Evolutionary conservation across 352 stramenopile genomes (phyloP).

Genomic region (Globisporangium carolinianum): DNA sequence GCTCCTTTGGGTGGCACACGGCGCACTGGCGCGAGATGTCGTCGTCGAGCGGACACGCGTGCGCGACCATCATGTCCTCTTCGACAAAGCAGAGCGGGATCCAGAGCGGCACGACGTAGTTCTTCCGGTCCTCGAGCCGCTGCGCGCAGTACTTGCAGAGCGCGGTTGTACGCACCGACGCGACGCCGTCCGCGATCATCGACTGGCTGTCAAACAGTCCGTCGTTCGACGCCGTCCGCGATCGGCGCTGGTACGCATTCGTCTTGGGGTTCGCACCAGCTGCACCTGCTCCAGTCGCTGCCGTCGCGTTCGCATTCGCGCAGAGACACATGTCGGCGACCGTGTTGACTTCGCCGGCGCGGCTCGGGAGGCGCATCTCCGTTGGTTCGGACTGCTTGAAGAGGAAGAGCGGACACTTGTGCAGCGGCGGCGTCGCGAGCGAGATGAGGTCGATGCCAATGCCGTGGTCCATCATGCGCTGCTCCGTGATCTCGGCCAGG

Average conservation of each 20-base stretch:
- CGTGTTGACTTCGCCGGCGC: slow-evolving; percentile 25
- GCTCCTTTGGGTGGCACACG: slow-evolving; percentile 44
- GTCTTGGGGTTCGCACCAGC: slow-evolving; percentile 11
- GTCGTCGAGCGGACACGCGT: slow-evolving; percentile 58
- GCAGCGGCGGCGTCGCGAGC: slow-evolving; percentile 90
- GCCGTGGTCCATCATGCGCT: slow-evolving; percentile 99
- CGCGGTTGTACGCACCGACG: slow-evolving; percentile 29
- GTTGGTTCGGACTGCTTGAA: slow-evolving; percentile 83
- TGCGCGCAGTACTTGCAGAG: slow-evolving; percentile 67
- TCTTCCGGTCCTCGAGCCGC: slow-evolving; percentile 50
- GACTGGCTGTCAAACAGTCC: slow-evolving; percentile 31
- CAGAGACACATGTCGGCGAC: slow-evolving; percentile 40
- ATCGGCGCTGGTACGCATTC: slow-evolving; percentile 26
- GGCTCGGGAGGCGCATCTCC: slow-evolving; percentile 47
- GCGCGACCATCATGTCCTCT: slow-evolving; percentile 66
- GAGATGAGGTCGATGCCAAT: slow-evolving; percentile 98
- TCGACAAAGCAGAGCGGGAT: slow-evolving; percentile 81
- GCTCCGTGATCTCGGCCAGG: slow-evolving; percentile 96
- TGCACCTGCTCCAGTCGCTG: background rate
- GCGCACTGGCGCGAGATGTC: slow-evolving; percentile 60
- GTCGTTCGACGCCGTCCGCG: slow-evolving; percentile 38
- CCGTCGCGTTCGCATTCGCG: slow-evolving; percentile 13
- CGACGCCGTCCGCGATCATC: slow-evolving; percentile 19
- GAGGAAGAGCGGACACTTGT: slow-evolving; percentile 97
- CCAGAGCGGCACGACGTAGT: slow-evolving; percentile 71